Base-by-base conservation (phyloP, 139 green algal species). In the Marvania coccoides region DNA sequence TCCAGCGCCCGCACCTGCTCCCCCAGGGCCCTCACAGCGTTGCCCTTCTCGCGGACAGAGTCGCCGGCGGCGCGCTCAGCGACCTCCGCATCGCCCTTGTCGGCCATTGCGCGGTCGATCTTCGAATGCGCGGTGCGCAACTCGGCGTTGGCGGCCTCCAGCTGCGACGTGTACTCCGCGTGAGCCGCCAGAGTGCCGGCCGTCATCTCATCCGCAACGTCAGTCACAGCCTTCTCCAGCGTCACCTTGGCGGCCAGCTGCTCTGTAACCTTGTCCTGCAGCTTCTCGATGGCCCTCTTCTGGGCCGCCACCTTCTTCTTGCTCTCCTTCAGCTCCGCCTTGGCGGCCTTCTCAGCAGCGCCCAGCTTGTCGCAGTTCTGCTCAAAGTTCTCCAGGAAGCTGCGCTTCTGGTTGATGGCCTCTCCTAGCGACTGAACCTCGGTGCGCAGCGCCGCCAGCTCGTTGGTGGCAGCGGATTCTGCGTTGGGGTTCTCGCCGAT, bases 261-360 rank as follows among this genome's bases (percentile, higher is more conserved):
- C 42, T 51, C 42, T 28, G 19, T 51, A 51, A 51, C 19, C 19
- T 19, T 19, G 42, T 51, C 19, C 33, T 36, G 15, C 36, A 30
- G 15, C 35, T 15, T 3, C 24, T 19, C 4, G 23, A 31, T 24
- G 34, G 6, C 38, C 58, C 48, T 67, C 28, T 7, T 56, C 24
- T 39, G 46, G 55, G 39, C 56, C 6, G 40, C 40, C 13, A 23
- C 46, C 33, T 55, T 42, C 26, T 24, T 35, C 1, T 61, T 48
- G 23, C 58, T 24, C n/a, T 46, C 30, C 30, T 69, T 34, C 37
- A 69, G 29, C 1, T 29, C 14, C 26, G 19, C 47, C 26, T 2
- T 42, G 3, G 53, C n/a, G 30, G 63, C 54, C 48, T 66, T 68
- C 36, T 67, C 58, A 7, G 51, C 58, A n/a, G 47, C 35, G 2